phyloP scores from a whole-genome alignment of 176 grass and related monocot species.

The Lolium rigidum region DNA sequence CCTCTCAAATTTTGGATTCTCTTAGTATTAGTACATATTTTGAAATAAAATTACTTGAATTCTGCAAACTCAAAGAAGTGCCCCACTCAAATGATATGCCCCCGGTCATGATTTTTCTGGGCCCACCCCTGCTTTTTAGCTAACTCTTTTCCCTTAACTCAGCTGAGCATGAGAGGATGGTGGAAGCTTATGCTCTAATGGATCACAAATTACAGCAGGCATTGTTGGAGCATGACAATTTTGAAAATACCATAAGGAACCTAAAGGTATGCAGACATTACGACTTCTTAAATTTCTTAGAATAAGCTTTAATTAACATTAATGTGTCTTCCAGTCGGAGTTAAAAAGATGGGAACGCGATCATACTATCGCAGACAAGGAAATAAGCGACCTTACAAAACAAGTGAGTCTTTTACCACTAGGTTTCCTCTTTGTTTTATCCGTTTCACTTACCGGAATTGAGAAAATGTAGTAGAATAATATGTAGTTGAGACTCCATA shows the following conservation, averaged over 20 bases:
- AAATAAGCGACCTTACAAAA: slow-evolving; percentile 88
- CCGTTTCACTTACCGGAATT: not conserved
- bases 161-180: slow-evolving; percentile 97
- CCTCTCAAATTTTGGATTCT: too few relatives aligned
- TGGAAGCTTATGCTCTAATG: slow-evolving; percentile 86
- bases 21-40: too few relatives aligned
- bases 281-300: slow-evolving; percentile 29
- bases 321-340: slow-evolving; percentile 66
- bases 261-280: slow-evolving; percentile 64
- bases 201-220: slow-evolving; percentile 96
- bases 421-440: slow-evolving; percentile 3
- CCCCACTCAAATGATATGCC: too few relatives aligned
- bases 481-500: not conserved
- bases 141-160: slow-evolving; percentile 27
- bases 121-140: not conserved
- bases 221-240: slow-evolving; percentile 89
- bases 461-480: not conserved
- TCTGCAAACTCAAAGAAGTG: too few relatives aligned
- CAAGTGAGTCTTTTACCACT: slow-evolving; percentile 64
- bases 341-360: slow-evolving; percentile 80
- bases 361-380: slow-evolving; percentile 71
- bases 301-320: slow-evolving; percentile 36
- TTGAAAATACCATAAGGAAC: slow-evolving; percentile 83
- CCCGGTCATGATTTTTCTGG: too few relatives aligned
- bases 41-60: too few relatives aligned